phyloP scores from a whole-genome alignment of 139 green algal genomes.

The Gonium pectorale region DNA sequence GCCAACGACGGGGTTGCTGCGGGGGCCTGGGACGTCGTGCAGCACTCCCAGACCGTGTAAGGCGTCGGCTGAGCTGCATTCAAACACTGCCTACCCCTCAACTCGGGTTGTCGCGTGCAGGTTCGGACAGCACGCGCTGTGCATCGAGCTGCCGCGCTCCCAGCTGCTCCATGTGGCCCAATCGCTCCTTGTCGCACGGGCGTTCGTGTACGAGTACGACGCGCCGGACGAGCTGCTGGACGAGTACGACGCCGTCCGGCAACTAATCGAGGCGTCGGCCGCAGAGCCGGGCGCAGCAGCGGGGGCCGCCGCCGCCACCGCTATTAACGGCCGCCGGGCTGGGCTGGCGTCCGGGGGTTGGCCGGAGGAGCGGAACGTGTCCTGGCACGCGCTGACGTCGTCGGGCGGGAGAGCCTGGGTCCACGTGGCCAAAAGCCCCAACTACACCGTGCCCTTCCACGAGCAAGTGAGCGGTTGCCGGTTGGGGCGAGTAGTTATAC shows the following conservation, averaged over 20 bases:
- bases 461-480: constrained; percentile 20
- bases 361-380: not conserved
- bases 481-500: too few species aligned
- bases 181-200: constrained; percentile 5
- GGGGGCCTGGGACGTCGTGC: constrained; percentile 38
- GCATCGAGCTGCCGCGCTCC: not conserved
- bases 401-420: constrained; percentile 14
- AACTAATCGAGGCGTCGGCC: constrained; percentile 1
- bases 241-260: not conserved
- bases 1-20: too few species aligned
- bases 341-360: too few species aligned
- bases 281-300: not conserved
- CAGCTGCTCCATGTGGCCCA: not conserved
- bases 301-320: not conserved
- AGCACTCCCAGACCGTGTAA: constrained; percentile 21
- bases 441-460: constrained; percentile 1
- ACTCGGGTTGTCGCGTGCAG: too few species aligned
- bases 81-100: too few species aligned
- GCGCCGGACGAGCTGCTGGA: not conserved
- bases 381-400: not conserved
- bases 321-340: too few species aligned
- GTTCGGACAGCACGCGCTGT: constrained; percentile 45
- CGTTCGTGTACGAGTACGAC: constrained; percentile 16
- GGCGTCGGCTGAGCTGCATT: too few species aligned
- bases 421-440: constrained; percentile 22